A percentile compares a stretch with the other conserved stretches of the same genome.
These are phyloP conservation scores for Asparagopsis taxiformis DNA, from an alignment of 31 red algal genomes.

Conservation along the genomic window DNA sequence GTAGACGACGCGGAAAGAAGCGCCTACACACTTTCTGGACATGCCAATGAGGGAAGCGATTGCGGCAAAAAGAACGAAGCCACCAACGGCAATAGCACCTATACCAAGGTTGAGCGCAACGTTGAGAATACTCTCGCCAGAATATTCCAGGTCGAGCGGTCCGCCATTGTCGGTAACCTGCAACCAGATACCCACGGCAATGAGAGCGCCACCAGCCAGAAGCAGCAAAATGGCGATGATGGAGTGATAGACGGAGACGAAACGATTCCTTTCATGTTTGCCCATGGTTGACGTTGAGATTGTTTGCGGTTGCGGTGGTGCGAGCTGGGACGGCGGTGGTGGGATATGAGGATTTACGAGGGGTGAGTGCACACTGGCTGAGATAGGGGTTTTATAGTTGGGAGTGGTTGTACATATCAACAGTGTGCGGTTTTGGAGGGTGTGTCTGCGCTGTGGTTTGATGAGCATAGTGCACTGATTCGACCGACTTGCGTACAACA, in stretches of 20 bases:
- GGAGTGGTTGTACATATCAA: too few species aligned
- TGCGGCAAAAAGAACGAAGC: constrained; percentile 42
- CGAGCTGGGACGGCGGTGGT: too few species aligned
- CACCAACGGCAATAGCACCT: constrained; percentile 35
- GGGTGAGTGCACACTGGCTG: too few species aligned
- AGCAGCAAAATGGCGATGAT: constrained; percentile 40
- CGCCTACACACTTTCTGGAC: constrained; percentile 35
- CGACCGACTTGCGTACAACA: too few species aligned
- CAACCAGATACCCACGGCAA: constrained; percentile 68
- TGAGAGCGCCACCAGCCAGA: constrained; percentile 58
- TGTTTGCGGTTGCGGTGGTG: too few species aligned
- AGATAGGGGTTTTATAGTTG: too few species aligned
- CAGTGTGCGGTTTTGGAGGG: too few species aligned
- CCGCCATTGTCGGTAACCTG: constrained; percentile 36
- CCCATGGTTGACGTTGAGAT: too few species aligned
- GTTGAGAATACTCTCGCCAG: constrained; percentile 20
- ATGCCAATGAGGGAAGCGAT: constrained; percentile 32
- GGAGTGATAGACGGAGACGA: constrained; percentile 53
- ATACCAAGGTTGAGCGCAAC: constrained; percentile 34
- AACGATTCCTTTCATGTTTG: constrained; percentile 32
- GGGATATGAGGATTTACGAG: too few species aligned
- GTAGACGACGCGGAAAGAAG: constrained; percentile 42
- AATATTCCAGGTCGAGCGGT: constrained; percentile 48
- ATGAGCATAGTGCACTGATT: too few species aligned
- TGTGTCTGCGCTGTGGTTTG: too few species aligned